Evolutionary conservation across 2,329 filamentous ascomycete genomes (phyloP).

Genomic region (Chrysosporium queenslandicum): DNA sequence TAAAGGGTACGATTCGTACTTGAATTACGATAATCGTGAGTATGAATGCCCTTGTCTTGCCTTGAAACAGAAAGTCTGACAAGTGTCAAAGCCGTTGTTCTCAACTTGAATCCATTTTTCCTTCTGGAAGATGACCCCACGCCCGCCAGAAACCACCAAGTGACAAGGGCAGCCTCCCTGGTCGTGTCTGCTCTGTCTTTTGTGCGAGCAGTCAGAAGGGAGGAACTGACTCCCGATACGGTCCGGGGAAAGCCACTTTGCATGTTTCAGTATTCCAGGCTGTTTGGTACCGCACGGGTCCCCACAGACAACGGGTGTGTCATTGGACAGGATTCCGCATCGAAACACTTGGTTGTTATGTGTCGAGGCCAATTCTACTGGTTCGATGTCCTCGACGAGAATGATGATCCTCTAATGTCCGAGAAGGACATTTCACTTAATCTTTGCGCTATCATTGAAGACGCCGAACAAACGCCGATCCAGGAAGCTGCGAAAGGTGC

Average conservation of each 20-base stretch:
- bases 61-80: background rate
- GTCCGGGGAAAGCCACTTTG: constrained; percentile 74
- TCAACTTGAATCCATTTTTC: constrained; percentile 97
- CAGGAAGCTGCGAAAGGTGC: constrained; percentile 93
- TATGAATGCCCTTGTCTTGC: constrained; percentile 1
- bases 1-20: constrained; percentile 92
- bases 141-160: constrained; percentile 89
- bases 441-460: constrained; percentile 80
- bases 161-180: constrained; percentile 84
- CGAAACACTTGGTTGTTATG: constrained; percentile 86
- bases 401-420: constrained; percentile 91
- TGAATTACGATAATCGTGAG: constrained; percentile 84
- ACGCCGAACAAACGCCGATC: constrained; percentile 79
- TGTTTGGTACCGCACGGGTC: constrained; percentile 90
- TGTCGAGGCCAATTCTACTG: constrained; percentile 96
- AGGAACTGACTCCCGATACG: constrained; percentile 83
- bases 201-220: constrained; percentile 80
- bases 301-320: constrained; percentile 91
- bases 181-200: constrained; percentile 86
- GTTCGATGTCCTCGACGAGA: constrained; percentile 94
- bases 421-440: constrained; percentile 90
- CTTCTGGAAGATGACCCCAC: constrained; percentile 94
- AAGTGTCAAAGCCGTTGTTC: constrained; percentile 57
- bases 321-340: constrained; percentile 87
- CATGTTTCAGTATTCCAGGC: constrained; percentile 95